phyloP scores from a whole-genome alignment of 2,329 filamentous ascomycete genomes.

The Zasmidium citrigriseum region DNA sequence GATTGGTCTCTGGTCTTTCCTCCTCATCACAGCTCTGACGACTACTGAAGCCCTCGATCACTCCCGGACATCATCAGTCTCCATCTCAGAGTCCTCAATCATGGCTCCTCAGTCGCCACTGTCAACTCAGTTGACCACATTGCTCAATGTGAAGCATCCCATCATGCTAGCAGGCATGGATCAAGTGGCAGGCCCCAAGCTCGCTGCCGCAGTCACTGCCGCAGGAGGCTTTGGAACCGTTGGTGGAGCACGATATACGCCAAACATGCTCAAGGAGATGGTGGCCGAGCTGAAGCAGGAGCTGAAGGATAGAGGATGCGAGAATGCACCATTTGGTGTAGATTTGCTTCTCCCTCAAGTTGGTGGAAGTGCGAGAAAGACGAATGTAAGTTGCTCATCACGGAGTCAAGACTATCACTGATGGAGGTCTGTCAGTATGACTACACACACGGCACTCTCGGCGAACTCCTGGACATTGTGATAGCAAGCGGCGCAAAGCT shows the following conservation, averaged over 20 bases:
- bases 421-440: conserved; percentile 60
- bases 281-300: conserved; percentile 88
- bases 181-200: conserved; percentile 90
- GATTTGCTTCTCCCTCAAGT: conserved; percentile 91
- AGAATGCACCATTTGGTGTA: conserved; percentile 91
- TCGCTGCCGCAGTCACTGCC: conserved; percentile 94
- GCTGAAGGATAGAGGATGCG: conserved; percentile 62
- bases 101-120: no score
- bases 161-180: conserved; percentile 97
- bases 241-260: conserved; percentile 89
- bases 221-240: conserved; percentile 94
- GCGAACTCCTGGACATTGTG: conserved; percentile 83
- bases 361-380: conserved; percentile 88
- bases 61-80: no score
- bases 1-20: no score
- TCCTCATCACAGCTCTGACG: no score
- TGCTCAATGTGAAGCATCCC: conserved; percentile 95
- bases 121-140: conserved; percentile 84
- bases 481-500: conserved; percentile 86
- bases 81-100: no score
- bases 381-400: conserved; percentile 38
- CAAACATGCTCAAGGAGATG: conserved; percentile 92
- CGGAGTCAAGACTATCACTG: no score
- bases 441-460: conserved; percentile 97
- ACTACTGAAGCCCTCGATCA: no score